These are phyloP conservation scores for Cladosporium sp. DNA, from an alignment of 2,329 filamentous ascomycete species.

Conservation along the genomic window DNA sequence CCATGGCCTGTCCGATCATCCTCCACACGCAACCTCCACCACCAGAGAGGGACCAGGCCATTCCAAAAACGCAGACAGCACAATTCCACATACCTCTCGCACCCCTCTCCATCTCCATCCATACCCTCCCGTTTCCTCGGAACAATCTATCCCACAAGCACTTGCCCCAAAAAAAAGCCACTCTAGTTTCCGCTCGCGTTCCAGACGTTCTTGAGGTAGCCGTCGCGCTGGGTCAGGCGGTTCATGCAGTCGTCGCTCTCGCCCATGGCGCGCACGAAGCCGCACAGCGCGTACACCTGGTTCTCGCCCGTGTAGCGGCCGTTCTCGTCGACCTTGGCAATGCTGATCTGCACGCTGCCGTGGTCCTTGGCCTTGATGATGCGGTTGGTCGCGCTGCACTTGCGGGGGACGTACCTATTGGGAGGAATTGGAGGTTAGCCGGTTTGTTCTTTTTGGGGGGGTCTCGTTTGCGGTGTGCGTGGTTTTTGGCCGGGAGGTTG, in stretches of 20 bases:
- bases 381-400: slow-evolving; percentile 98
- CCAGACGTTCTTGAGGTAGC: slow-evolving; percentile 97
- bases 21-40: too few species aligned
- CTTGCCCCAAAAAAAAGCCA: background rate
- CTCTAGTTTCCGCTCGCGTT: slow-evolving; percentile 54
- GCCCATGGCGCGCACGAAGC: slow-evolving; percentile 95
- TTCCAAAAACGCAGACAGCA: background rate
- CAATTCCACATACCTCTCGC: slow-evolving; percentile 9
- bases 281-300: slow-evolving; percentile 94
- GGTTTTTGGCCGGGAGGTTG: slow-evolving; percentile 1
- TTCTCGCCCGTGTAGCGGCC: slow-evolving; percentile 95
- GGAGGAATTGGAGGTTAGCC: slow-evolving; percentile 11
- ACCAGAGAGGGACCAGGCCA: too few species aligned
- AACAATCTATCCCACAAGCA: background rate
- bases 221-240: slow-evolving; percentile 90
- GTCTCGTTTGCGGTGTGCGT: too few species aligned
- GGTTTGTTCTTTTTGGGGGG: slow-evolving; percentile 31
- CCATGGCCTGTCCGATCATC: too few species aligned
- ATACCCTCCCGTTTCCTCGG: background rate
- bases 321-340: slow-evolving; percentile 99
- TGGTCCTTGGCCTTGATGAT: slow-evolving; percentile 99
- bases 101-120: background rate
- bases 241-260: slow-evolving; percentile 97
- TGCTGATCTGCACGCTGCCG: slow-evolving; percentile 92
- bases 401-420: slow-evolving; percentile 94